Conservation (phyloP, 2,329 filamentous ascomycete species). For the Plenodomus biglobosus region DNA sequence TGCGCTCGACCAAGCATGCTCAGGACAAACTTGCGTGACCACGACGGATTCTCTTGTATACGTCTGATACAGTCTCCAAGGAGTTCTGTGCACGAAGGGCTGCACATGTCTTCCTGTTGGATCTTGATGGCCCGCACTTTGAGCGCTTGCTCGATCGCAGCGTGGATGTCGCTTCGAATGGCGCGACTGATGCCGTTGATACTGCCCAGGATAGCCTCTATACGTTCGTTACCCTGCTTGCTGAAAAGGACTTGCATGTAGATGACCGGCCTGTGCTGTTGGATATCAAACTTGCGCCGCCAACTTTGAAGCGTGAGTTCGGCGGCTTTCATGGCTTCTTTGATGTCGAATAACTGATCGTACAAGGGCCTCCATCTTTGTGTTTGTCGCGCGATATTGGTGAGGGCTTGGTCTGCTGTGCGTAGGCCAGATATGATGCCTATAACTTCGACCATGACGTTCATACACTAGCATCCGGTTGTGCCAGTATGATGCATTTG, state of each 20-base stretch:
- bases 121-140: constrained; percentile 6
- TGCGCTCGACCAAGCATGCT: constrained; percentile 21
- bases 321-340: constrained; percentile 19
- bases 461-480: background rate
- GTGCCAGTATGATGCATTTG: no score
- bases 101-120: constrained; percentile 3
- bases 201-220: constrained; percentile 17
- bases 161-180: constrained; percentile 18
- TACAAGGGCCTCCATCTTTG: constrained; percentile 22
- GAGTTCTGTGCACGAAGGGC: constrained; percentile 10
- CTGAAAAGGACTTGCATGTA: constrained; percentile 30
- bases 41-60: constrained; percentile 20
- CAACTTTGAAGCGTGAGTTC: constrained; percentile 26
- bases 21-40: constrained; percentile 24
- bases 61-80: constrained; percentile 22
- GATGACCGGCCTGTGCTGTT: constrained; percentile 16
- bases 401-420: constrained; percentile 19
- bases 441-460: constrained; percentile 24
- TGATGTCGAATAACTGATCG: constrained; percentile 27
- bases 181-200: constrained; percentile 13
- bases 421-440: constrained; percentile 17
- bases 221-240: constrained; percentile 19
- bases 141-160: constrained; percentile 21
- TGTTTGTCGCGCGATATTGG: constrained; percentile 22
- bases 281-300: constrained; percentile 27